phyloP scores from a whole-genome alignment of 2,329 filamentous ascomycete genomes.

The Meredithiella fracta region DNA sequence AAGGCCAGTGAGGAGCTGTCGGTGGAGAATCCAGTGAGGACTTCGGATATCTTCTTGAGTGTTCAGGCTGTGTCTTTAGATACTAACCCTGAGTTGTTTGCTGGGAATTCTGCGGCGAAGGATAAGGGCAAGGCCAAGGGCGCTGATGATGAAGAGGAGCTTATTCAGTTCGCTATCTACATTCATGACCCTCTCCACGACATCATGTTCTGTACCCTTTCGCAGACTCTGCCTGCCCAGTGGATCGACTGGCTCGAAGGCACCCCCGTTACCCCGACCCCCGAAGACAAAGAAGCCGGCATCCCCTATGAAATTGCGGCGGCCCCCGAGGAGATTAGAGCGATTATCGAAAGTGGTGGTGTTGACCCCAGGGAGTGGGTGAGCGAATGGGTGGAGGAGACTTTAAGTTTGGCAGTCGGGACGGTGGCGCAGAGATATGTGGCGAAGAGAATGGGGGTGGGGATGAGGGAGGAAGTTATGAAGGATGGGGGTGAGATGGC shows the following conservation, averaged over 20 bases:
- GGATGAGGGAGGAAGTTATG: slow-evolving; percentile 45
- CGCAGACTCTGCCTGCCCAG: slow-evolving; percentile 64
- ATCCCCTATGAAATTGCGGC: slow-evolving; percentile 22
- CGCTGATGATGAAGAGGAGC: slow-evolving; percentile 36
- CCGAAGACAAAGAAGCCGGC: slow-evolving; percentile 24
- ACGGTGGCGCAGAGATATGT: slow-evolving; percentile 91
- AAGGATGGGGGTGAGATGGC: slow-evolving; percentile 43
- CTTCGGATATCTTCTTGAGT: slow-evolving; percentile 88
- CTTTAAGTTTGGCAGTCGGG: slow-evolving; percentile 60
- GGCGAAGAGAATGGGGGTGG: slow-evolving; percentile 86
- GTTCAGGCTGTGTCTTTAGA: slow-evolving; percentile 69
- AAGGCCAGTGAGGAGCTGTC: slow-evolving; percentile 63
- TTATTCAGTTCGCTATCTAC: slow-evolving; percentile 60
- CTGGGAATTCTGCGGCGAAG: slow-evolving; percentile 34
- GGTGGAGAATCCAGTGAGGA: slow-evolving; percentile 77
- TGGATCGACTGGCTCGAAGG: slow-evolving; percentile 91
- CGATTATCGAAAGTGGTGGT: slow-evolving; percentile 58
- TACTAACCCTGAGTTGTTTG: slow-evolving; percentile 49
- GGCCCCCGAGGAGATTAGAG: slow-evolving; percentile 62
- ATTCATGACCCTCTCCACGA: slow-evolving; percentile 79
- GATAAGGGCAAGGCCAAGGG: slow-evolving; percentile 28
- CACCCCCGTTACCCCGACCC: slow-evolving; percentile 18
- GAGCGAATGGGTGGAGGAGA: slow-evolving; percentile 90
- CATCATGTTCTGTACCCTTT: slow-evolving; percentile 70
- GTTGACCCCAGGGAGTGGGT: slow-evolving; percentile 96